Percentiles rank a stretch among this genome's conserved stretches.
phyloP scores from a whole-genome alignment of 139 green algal genomes.

The Limnomonas spitsbergensis region DNA sequence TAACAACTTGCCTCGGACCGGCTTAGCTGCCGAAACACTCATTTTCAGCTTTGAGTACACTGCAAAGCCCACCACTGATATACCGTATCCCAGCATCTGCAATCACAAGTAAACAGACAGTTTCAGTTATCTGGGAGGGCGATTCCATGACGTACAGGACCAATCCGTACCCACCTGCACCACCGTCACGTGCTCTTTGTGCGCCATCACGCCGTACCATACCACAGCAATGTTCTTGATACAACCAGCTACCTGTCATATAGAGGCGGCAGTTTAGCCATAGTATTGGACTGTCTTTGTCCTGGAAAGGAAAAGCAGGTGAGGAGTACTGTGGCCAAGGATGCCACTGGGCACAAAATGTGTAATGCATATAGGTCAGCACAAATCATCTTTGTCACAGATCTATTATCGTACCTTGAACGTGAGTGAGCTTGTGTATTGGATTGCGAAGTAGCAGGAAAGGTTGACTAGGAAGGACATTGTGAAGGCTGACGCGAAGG shows the following conservation, averaged over 20 bases:
- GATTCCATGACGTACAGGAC: not conserved
- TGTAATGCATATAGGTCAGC: too few relatives aligned
- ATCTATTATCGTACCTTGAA: slow-evolving; percentile 59
- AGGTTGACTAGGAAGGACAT: slow-evolving; percentile 53
- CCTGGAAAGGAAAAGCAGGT: too few relatives aligned
- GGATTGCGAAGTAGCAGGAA: slow-evolving; percentile 60
- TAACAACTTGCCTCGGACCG: not conserved
- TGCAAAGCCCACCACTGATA: slow-evolving; percentile 59
- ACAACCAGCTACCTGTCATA: slow-evolving; percentile 40
- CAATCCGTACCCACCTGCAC: slow-evolving; percentile 19
- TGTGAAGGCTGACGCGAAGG: slow-evolving; percentile 24
- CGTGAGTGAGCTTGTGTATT: slow-evolving; percentile 59
- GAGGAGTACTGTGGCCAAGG: too few relatives aligned
- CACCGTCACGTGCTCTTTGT: slow-evolving; percentile 38
- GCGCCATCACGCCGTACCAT: slow-evolving; percentile 34
- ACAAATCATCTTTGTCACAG: not conserved
- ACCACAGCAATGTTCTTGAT: slow-evolving; percentile 68
- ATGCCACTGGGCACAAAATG: too few relatives aligned
- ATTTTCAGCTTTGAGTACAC: slow-evolving; percentile 44
- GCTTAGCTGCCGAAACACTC: not conserved
- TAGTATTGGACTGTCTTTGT: too few relatives aligned
- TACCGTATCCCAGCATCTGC: slow-evolving; percentile 58
- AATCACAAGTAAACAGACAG: slow-evolving; percentile 1
- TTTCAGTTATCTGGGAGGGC: not conserved
- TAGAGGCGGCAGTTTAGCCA: too few relatives aligned